Conservation (phyloP, 495 filamentous ascomycete species). For the Penicillium goetzii region DNA sequence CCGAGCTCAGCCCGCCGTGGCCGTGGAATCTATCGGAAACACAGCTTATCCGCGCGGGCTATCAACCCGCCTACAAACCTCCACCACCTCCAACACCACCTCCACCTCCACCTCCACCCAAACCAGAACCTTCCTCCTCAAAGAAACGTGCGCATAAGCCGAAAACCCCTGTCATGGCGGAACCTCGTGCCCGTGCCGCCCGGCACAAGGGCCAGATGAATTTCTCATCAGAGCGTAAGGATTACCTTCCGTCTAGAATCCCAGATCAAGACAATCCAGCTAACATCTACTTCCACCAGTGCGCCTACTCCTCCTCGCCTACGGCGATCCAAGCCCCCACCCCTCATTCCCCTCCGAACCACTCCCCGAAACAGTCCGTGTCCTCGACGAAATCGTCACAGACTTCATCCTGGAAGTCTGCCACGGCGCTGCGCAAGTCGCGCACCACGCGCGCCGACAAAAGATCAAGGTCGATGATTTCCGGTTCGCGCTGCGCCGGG, state of each 20-base stretch:
- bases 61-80: conserved; percentile 29
- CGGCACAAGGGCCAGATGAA: conserved; percentile 90
- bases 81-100: neutral
- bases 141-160: conserved; percentile 2
- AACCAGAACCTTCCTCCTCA: conserved; percentile 6
- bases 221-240: conserved; percentile 77
- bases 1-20: conserved; percentile 7
- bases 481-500: conserved; percentile 85
- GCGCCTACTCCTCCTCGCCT: conserved; percentile 78
- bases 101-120: neutral
- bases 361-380: conserved; percentile 78
- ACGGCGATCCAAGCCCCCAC: conserved; percentile 68
- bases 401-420: conserved; percentile 88
- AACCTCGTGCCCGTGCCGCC: conserved; percentile 74
- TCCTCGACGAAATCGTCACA: conserved; percentile 92
- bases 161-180: conserved; percentile 48
- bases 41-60: conserved; percentile 33
- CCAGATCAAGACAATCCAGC: neutral
- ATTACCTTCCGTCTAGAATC: neutral
- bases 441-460: conserved; percentile 79
- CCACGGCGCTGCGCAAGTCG: conserved; percentile 82
- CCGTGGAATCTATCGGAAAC: conserved; percentile 28
- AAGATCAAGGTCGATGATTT: conserved; percentile 99
- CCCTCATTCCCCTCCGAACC: conserved; percentile 55
- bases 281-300: conserved; percentile 58